Conservation (phyloP, 1,284 basidiomycete genomes). For the Microbotryum violaceum region DNA sequence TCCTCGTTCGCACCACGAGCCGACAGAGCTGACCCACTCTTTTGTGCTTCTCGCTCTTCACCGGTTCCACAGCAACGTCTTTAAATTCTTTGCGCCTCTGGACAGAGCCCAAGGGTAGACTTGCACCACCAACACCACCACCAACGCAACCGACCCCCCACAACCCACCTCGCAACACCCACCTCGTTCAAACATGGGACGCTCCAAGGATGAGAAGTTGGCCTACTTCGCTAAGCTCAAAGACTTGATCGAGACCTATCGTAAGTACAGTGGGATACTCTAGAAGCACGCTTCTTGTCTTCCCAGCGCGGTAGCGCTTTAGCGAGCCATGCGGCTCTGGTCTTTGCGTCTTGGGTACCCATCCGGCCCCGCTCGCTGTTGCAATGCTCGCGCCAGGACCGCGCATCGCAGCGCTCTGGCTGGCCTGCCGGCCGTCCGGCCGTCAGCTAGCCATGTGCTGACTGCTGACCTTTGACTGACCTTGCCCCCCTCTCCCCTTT, state of each 20-base stretch:
- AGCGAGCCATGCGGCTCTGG: not conserved
- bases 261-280: slow-evolving; percentile 48
- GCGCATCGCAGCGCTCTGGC: not conserved
- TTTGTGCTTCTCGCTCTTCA: not conserved
- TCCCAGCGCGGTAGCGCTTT: not conserved
- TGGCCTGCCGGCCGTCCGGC: not conserved
- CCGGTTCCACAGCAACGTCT: slow-evolving; percentile 27
- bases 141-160: not conserved
- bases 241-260: slow-evolving; percentile 82
- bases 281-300: not conserved
- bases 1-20: no score
- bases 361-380: not conserved
- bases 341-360: not conserved
- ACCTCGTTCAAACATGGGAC: slow-evolving; percentile 25
- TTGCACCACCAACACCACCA: slow-evolving; percentile 16
- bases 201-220: slow-evolving; percentile 60
- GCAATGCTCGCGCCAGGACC: not conserved
- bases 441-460: not conserved
- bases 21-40: no score
- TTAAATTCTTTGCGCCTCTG: slow-evolving; percentile 34
- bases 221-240: slow-evolving; percentile 90
- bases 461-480: not conserved
- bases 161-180: slow-evolving; percentile 1
- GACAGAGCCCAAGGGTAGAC: slow-evolving; percentile 31
- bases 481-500: not conserved